Evolutionary conservation across 1,139 yeast species (phyloP).

Genomic region (Pichia sp.): DNA sequence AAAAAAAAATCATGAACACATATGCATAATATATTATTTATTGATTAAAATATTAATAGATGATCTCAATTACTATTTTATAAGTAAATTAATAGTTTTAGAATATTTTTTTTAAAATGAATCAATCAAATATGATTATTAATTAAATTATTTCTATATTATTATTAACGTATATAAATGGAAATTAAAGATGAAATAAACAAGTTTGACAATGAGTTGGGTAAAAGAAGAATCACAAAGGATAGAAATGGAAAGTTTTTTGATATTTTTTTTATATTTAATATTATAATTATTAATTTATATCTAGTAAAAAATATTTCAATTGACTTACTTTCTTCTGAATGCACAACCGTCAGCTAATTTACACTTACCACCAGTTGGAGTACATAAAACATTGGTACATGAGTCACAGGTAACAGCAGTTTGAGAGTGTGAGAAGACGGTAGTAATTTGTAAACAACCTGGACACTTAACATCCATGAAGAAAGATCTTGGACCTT

Average conservation of each 20-base stretch:
- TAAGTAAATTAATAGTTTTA: too few species aligned
- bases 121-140: background rate
- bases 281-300: slow-evolving; percentile 5
- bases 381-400: slow-evolving; percentile 96
- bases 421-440: slow-evolving; percentile 99
- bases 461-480: slow-evolving; percentile 99
- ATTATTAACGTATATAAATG: background rate
- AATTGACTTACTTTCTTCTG: slow-evolving; percentile 83
- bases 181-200: background rate
- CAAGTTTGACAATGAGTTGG: background rate
- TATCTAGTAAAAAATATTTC: background rate
- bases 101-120: too few species aligned
- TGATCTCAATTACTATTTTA: too few species aligned
- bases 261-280: background rate
- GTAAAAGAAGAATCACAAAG: slow-evolving; percentile 1
- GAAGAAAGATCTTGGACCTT: slow-evolving; percentile 97
- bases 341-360: slow-evolving; percentile 98
- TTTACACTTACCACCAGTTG: slow-evolving; percentile 99
- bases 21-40: too few species aligned
- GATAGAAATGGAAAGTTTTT: too few species aligned
- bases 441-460: slow-evolving; percentile 97
- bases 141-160: background rate
- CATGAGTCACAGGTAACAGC: slow-evolving; percentile 99
- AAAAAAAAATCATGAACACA: too few species aligned
- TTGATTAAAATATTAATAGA: too few species aligned